Evolutionary conservation across 2,329 filamentous ascomycete genomes (phyloP).

Genomic region (Xylariaceae sp.): DNA sequence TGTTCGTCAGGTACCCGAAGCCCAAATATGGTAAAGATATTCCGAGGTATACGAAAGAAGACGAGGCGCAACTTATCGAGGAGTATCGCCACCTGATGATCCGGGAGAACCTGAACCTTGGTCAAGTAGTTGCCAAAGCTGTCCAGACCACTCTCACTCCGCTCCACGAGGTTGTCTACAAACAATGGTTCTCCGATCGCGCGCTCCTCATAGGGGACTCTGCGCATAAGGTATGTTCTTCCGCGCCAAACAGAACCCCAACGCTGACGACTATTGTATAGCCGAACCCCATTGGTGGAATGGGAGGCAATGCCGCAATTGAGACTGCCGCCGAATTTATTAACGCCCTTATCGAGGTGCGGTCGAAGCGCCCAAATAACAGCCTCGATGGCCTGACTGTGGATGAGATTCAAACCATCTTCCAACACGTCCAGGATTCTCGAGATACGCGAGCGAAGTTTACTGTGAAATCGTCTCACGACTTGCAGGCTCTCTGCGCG

Average conservation of each 20-base stretch:
- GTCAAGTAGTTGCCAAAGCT: slow-evolving; percentile 30
- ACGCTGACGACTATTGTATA: not conserved
- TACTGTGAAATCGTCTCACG: slow-evolving; percentile 17
- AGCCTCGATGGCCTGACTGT: slow-evolving; percentile 14
- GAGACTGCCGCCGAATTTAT: slow-evolving; percentile 28
- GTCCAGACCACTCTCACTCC: slow-evolving; percentile 32
- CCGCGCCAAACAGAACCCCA: not conserved
- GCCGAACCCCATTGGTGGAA: slow-evolving; percentile 29
- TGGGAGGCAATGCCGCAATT: slow-evolving; percentile 31
- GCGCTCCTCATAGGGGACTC: slow-evolving; percentile 35
- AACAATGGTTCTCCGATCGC: slow-evolving; percentile 34
- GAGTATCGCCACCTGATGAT: slow-evolving; percentile 24
- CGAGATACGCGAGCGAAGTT: slow-evolving; percentile 16
- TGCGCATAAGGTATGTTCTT: slow-evolving; percentile 31
- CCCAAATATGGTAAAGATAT: slow-evolving; percentile 32
- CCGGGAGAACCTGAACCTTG: slow-evolving; percentile 29
- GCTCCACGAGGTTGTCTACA: slow-evolving; percentile 33
- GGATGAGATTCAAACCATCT: slow-evolving; percentile 17
- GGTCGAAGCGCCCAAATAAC: not conserved
- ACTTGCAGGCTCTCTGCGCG: slow-evolving; percentile 20
- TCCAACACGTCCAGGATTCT: slow-evolving; percentile 20
- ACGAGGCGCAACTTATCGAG: slow-evolving; percentile 31
- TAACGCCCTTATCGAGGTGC: slow-evolving; percentile 21
- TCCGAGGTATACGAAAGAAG: slow-evolving; percentile 33
- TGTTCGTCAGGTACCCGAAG: slow-evolving; percentile 32